phyloP scores from a whole-genome alignment of 2,329 filamentous ascomycete genomes.

The Phyllosticta capitalensis region DNA sequence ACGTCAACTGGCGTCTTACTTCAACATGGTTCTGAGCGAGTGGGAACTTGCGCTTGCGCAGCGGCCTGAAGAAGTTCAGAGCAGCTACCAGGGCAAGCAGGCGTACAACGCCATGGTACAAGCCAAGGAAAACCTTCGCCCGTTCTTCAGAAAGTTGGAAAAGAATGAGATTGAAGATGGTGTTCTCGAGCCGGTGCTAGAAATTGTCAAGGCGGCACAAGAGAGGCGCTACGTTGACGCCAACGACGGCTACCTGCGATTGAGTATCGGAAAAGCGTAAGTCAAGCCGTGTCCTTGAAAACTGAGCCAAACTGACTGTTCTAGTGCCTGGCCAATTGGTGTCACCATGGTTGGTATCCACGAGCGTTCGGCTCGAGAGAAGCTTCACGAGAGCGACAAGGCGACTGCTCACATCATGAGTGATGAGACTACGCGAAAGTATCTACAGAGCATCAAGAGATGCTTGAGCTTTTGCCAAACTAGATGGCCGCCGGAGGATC shows the following conservation, averaged over 20 bases:
- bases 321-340: constrained; percentile 86
- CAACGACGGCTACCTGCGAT: constrained; percentile 84
- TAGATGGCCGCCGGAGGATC: constrained; percentile 87
- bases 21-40: constrained; percentile 86
- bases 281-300: constrained; percentile 15
- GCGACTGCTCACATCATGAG: constrained; percentile 93
- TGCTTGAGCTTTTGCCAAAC: constrained; percentile 95
- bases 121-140: constrained; percentile 77
- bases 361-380: constrained; percentile 90
- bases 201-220: constrained; percentile 87
- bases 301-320: not conserved
- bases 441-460: constrained; percentile 93
- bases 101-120: constrained; percentile 80
- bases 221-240: constrained; percentile 88
- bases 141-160: constrained; percentile 84
- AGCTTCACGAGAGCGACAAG: constrained; percentile 68
- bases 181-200: constrained; percentile 71
- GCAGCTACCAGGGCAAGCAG: constrained; percentile 69
- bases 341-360: constrained; percentile 99
- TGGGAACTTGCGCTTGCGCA: constrained; percentile 69
- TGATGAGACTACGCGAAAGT: constrained; percentile 91
- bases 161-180: constrained; percentile 67
- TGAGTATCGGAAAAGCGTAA: constrained; percentile 85
- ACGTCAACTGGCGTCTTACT: constrained; percentile 86
- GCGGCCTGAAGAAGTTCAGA: constrained; percentile 48